These are phyloP conservation scores for Pholiota microspora DNA, from an alignment of 768 basidiomycete genomes.

Conservation along the genomic window DNA sequence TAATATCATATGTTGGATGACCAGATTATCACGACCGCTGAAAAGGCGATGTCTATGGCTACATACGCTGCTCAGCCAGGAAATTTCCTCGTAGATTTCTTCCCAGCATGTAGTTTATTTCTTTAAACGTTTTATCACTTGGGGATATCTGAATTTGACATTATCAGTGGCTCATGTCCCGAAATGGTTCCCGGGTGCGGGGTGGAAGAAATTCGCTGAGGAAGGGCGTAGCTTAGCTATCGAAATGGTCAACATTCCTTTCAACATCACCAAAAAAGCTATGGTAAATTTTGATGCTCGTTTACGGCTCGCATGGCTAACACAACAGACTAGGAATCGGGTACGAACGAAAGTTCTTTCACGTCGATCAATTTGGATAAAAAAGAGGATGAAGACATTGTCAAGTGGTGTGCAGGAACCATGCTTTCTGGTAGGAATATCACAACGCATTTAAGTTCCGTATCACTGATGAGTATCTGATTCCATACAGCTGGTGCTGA, in stretches of 20 bases:
- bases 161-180: constrained; percentile 25
- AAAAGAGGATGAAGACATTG: constrained; percentile 20
- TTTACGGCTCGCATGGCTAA: too few species aligned
- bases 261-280: constrained; percentile 27
- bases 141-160: background rate
- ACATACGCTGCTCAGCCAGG: constrained; percentile 24
- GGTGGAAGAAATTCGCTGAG: constrained; percentile 37
- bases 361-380: constrained; percentile 19
- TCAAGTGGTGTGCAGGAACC: constrained; percentile 23
- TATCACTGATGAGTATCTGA: background rate
- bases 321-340: constrained; percentile 10
- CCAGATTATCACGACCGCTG: constrained; percentile 22
- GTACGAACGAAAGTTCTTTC: constrained; percentile 15
- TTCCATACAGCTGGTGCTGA: constrained; percentile 25
- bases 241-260: constrained; percentile 37
- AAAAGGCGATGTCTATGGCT: constrained; percentile 20
- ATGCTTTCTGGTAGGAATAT: constrained; percentile 20
- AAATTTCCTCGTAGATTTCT: constrained; percentile 25
- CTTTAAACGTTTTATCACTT: background rate
- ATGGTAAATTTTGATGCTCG: constrained; percentile 23
- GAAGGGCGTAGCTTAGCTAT: constrained; percentile 26
- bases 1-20: background rate
- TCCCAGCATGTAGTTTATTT: constrained; percentile 19
- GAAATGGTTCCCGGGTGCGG: constrained; percentile 43
- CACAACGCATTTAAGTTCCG: too few species aligned